Evolutionary conservation across 192 early-diverging fungal species (phyloP), one percentile per base, ranked within the genome.

Genomic region (Linnemannia zychae): DNA sequence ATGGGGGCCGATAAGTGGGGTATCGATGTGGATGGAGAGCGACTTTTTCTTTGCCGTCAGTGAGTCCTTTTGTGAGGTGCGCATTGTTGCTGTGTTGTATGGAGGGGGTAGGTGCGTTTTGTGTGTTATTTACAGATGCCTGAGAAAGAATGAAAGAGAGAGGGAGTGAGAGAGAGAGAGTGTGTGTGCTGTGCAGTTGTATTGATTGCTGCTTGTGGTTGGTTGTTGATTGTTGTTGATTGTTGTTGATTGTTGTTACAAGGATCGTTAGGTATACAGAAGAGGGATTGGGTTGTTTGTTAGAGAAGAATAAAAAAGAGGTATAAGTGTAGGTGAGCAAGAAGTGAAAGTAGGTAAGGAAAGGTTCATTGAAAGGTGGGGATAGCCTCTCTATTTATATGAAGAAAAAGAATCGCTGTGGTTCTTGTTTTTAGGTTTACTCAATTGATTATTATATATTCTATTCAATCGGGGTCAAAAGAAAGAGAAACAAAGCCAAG

Each of bases 1-100:
- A 22, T 84, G 82, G 1, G 82, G 82, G 0, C 82, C 82, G 20
- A 67, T 49, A 4, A 60, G 44, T 4, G 71, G 22, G 48, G 82
- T 84, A 36, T 79, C 36, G 44, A 84, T 84, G 53, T 84, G 76
- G 48, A 84, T 84, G 7, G 76, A n/a, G 22, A 84, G 77, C 18
- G 81, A 67, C 37, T 83, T 83, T 63, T 83, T 47, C 60, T 78
- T 83, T 65, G 74, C 37, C 16, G 12, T 24, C 36, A 66, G 4
- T 15, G 50, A 22, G n/a, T 77, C 24, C 15, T 77, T 82, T 18
- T 60, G 75, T 17, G 53, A 40, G 52, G 9, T 63, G n/a, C 68
- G 69, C 77, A 78, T 78, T 33, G 12, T 71, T 49, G 57, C 4
- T 24, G 49, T 37, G 40, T 66, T 75, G 73, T 57, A 20, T 20